Evolutionary conservation across 768 basidiomycete species (phyloP).

Genomic region (Phylloporus sp.): DNA sequence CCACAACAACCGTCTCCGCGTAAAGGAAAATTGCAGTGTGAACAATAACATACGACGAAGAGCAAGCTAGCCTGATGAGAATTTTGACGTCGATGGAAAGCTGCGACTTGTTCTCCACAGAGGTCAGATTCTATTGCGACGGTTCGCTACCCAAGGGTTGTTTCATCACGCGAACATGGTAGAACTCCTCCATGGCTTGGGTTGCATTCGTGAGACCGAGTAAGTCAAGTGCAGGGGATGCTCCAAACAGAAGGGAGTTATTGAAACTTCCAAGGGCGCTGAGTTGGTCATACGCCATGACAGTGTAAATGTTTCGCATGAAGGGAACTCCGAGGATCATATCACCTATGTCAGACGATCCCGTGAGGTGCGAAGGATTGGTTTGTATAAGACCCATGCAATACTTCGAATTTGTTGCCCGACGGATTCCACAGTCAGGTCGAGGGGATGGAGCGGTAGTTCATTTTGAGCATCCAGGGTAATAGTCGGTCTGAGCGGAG

Average conservation of each 20-base stretch:
- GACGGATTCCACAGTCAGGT: conserved; percentile 53
- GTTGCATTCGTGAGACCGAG: conserved; percentile 60
- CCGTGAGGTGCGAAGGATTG: conserved; percentile 40
- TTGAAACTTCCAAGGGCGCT: conserved; percentile 44
- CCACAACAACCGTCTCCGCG: conserved; percentile 35
- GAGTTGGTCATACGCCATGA: conserved; percentile 63
- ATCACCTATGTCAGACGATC: conserved; percentile 46
- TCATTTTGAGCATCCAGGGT: conserved; percentile 55
- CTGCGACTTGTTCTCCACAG: conserved; percentile 31
- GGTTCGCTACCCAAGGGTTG: conserved; percentile 43
- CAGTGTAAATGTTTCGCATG: conserved; percentile 70
- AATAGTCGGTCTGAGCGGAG: conserved; percentile 69
- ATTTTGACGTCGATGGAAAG: conserved; percentile 60
- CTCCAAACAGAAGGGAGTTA: conserved; percentile 13
- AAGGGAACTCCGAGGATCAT: conserved; percentile 80
- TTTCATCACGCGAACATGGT: conserved; percentile 62
- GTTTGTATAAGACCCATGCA: conserved; percentile 72
- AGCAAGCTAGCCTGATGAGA: conserved; percentile 55
- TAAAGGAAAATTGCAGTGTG: conserved; percentile 47
- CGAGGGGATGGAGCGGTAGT: conserved; percentile 70
- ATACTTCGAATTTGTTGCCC: conserved; percentile 38
- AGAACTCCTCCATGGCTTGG: conserved; percentile 62
- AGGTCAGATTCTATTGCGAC: conserved; percentile 4
- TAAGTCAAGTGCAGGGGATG: conserved; percentile 53
- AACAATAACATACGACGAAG: conserved; percentile 58